Base-by-base conservation (phyloP, 805 yeast genomes). In the Wickerhamomyces bisporus region DNA sequence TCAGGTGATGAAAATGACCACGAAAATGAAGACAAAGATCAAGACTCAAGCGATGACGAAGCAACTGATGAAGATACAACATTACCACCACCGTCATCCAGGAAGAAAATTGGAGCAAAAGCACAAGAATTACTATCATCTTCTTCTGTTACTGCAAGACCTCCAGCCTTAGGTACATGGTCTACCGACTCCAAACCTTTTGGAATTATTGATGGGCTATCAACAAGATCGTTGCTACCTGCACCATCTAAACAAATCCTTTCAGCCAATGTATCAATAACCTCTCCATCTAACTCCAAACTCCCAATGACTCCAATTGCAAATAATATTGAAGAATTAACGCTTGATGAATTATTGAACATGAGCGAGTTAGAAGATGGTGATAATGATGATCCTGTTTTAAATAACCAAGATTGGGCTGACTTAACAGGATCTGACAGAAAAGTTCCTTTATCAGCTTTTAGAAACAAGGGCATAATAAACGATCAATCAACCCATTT, bases 141-240 rank as follows among this genome's bases (percentile, higher is more conserved):
- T 1, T 82, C 88, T 35, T 79, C 83, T 6, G 83, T 86, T 18
- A 87, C 89, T 37, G 78, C 87, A 44, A 67, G 95, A 38, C 97
- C 98, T 5, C 98, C 98, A 2, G 75, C 86, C 20, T 67, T 91
- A 41, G 98, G 97, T 0, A 82, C 95, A 3, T 91, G 97, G 94
- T 79, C 83, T 26, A 81, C 94, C 6, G 76, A 81, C 36, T 76
- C 76, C 36, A 81, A 86, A 51, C 96, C 96, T 1, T 87, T 85
- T 60, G 94, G 96, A 17, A 87, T 91, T 41, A 91, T 91, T 53
- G 98, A 91, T 58, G 98, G 98, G 5, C 71, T 86, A 23, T 81
- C 95, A 0, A 93, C 98, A 0, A 72, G 96, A 39, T 82, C 95
- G 2, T 65, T 91, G 45, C 65, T 77, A 45, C 82, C 84, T 4